These are phyloP conservation scores for Solanum pimpinellifolium DNA, from an alignment of 257 asterid genomes.

Conservation along the genomic window DNA sequence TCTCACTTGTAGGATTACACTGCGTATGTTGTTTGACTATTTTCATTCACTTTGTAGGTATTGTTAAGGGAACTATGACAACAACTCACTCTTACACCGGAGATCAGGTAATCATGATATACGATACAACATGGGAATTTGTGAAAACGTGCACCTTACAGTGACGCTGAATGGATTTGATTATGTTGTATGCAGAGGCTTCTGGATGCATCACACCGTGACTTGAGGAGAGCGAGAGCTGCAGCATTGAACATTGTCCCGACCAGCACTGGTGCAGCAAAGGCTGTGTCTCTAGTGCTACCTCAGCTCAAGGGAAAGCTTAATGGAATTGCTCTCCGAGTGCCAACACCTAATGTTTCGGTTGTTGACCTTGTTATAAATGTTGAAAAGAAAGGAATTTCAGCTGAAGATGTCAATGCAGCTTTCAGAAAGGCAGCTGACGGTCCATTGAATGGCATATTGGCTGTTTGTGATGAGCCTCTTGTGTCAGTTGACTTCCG, in stretches of 20 bases:
- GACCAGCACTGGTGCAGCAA: conserved; percentile 94
- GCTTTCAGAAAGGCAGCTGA: conserved; percentile 89
- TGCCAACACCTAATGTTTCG: conserved; percentile 91
- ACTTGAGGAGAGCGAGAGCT: conserved; percentile 81
- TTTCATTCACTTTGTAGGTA: conserved; percentile 38
- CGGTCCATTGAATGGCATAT: conserved; percentile 58
- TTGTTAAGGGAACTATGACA: conserved; percentile 96
- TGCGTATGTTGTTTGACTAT: background rate
- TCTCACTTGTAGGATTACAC: background rate
- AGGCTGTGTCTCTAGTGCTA: conserved; percentile 88
- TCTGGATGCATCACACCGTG: conserved; percentile 89
- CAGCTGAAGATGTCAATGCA: conserved; percentile 73
- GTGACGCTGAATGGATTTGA: background rate
- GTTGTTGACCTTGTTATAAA: conserved; percentile 86
- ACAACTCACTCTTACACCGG: conserved; percentile 98
- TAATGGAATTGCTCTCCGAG: conserved; percentile 88
- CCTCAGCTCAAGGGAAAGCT: conserved; percentile 96
- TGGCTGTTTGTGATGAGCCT: conserved; percentile 69
- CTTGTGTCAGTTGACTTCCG: conserved; percentile 88
- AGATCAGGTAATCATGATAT: conserved; percentile 50
- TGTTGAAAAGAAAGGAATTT: conserved; percentile 65
- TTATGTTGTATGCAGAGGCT: conserved; percentile 52
- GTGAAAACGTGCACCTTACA: background rate
- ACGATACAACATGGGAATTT: background rate
- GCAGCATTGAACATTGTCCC: conserved; percentile 96